Evolutionary conservation across 2,329 filamentous ascomycete species (phyloP).

Genomic region (Xylaria sp.): DNA sequence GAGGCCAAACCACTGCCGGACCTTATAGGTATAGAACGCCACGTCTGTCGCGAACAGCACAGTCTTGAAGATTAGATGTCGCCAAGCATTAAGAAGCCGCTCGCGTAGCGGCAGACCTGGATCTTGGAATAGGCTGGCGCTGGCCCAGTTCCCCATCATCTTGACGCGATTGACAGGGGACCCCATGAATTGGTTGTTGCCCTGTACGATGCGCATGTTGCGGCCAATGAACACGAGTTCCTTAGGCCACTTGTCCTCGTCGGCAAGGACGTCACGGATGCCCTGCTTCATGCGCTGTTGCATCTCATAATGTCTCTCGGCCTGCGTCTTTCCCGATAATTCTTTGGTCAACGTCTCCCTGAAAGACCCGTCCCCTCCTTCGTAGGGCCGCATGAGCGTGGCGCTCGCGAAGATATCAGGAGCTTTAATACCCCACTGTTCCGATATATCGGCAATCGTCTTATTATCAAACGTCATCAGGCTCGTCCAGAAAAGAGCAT

Average conservation of each 20-base stretch:
- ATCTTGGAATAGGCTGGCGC: slow-evolving; percentile 81
- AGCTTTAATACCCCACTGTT: slow-evolving; percentile 87
- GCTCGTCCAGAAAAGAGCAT: slow-evolving; percentile 91
- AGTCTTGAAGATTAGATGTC: slow-evolving; percentile 83
- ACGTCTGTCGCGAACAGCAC: slow-evolving; percentile 82
- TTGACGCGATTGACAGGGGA: slow-evolving; percentile 93
- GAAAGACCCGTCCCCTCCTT: slow-evolving; percentile 80
- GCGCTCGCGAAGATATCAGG: slow-evolving; percentile 92
- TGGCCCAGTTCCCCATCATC: slow-evolving; percentile 92
- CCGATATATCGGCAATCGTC: slow-evolving; percentile 77
- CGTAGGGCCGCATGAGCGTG: slow-evolving; percentile 89
- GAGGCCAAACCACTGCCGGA: slow-evolving; percentile 79
- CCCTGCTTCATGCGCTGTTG: slow-evolving; percentile 83
- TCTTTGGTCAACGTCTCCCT: slow-evolving; percentile 73
- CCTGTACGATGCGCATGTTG: slow-evolving; percentile 92
- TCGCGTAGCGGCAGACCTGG: slow-evolving; percentile 70
- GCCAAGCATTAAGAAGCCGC: slow-evolving; percentile 75
- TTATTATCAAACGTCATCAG: slow-evolving; percentile 93
- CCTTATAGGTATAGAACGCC: slow-evolving; percentile 82
- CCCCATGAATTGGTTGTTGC: slow-evolving; percentile 90
- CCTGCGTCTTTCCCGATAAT: slow-evolving; percentile 66
- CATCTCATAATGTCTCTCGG: slow-evolving; percentile 88
- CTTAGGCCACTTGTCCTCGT: slow-evolving; percentile 89
- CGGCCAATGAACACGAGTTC: slow-evolving; percentile 93
- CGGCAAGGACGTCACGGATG: slow-evolving; percentile 75